phyloP scores from a whole-genome alignment of 805 yeast species.

The Cyberlindnera subsufficiens region DNA sequence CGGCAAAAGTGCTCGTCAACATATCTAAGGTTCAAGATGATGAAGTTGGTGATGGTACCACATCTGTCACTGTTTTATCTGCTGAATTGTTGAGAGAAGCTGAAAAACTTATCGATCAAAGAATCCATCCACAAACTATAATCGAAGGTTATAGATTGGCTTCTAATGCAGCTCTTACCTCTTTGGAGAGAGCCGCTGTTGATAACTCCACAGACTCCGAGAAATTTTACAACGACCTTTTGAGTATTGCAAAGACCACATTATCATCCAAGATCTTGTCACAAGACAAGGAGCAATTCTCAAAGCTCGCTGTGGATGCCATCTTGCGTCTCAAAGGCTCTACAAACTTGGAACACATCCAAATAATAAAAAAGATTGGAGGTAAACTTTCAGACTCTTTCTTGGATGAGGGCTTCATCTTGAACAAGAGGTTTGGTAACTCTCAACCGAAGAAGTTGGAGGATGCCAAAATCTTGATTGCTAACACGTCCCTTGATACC shows the following conservation, averaged over 20 bases:
- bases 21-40: slow-evolving; percentile 89
- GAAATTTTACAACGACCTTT: slow-evolving; percentile 62
- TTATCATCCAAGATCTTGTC: slow-evolving; percentile 87
- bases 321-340: slow-evolving; percentile 88
- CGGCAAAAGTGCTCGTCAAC: slow-evolving; percentile 93
- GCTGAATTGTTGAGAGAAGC: slow-evolving; percentile 94
- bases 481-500: slow-evolving; percentile 94
- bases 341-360: slow-evolving; percentile 83
- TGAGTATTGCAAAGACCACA: slow-evolving; percentile 89
- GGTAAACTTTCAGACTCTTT: slow-evolving; percentile 89
- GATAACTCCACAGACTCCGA: slow-evolving; percentile 75
- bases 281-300: slow-evolving; percentile 90
- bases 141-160: slow-evolving; percentile 95
- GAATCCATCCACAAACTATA: slow-evolving; percentile 96
- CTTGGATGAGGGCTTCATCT: slow-evolving; percentile 91
- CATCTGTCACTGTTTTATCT: slow-evolving; percentile 87
- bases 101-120: slow-evolving; percentile 83
- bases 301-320: slow-evolving; percentile 91
- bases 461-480: slow-evolving; percentile 83
- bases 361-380: slow-evolving; percentile 88
- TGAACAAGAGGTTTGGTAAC: slow-evolving; percentile 89
- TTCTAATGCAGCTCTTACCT: slow-evolving; percentile 70
- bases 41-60: slow-evolving; percentile 66
- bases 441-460: slow-evolving; percentile 83
- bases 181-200: slow-evolving; percentile 72